Conservation (phyloP, 139 green algal species). For the Chlorella sorokiniana region DNA sequence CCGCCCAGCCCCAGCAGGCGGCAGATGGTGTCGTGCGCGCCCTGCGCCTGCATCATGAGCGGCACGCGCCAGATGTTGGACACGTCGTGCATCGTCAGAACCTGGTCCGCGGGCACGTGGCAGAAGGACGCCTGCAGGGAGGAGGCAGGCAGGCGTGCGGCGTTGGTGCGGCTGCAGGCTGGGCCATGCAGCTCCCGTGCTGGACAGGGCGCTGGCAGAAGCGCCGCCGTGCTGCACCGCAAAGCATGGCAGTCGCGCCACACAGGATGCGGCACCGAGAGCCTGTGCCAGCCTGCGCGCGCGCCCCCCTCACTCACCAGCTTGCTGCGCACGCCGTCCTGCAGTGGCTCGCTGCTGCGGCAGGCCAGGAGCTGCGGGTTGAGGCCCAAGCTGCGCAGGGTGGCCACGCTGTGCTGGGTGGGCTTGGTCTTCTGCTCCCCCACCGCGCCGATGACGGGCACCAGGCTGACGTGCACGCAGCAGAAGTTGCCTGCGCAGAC, state of each 20-base stretch:
- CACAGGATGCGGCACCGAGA: too few species aligned
- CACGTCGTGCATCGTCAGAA: constrained; percentile 97
- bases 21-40: constrained; percentile 76
- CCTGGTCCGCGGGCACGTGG: constrained; percentile 83
- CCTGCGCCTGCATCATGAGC: constrained; percentile 83
- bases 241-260: too few species aligned
- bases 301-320: constrained; percentile 61
- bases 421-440: constrained; percentile 99
- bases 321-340: constrained; percentile 85
- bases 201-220: too few species aligned
- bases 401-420: constrained; percentile 95
- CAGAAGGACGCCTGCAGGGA: constrained; percentile 88
- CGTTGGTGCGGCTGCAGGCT: too few species aligned
- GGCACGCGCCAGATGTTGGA: constrained; percentile 98
- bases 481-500: constrained; percentile 52
- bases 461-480: constrained; percentile 93
- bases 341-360: constrained; percentile 77
- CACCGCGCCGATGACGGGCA: constrained; percentile 97
- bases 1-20: constrained; percentile 67
- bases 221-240: too few species aligned
- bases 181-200: too few species aligned
- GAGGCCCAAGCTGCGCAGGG: constrained; percentile 91
- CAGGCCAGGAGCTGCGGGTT: constrained; percentile 91
- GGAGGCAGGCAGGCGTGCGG: background rate
- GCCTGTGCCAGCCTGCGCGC: background rate